Percentiles rank a stretch among this genome's conserved stretches.
phyloP scores from a whole-genome alignment of 2,329 filamentous ascomycete genomes.

The Metarhizium album region DNA sequence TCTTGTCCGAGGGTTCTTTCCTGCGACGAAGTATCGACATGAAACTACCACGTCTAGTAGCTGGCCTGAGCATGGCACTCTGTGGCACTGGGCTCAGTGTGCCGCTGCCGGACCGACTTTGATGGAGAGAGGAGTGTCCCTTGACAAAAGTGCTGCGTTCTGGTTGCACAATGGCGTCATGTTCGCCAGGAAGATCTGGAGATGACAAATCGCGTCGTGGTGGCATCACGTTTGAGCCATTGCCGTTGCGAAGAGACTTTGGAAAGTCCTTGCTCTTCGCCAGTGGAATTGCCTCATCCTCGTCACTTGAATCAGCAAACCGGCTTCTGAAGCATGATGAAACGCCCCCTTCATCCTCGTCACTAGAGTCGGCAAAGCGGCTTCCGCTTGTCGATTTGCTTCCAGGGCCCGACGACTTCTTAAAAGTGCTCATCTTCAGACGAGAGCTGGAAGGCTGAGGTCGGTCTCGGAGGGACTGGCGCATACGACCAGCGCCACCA shows the following conservation, averaged over 20 bases:
- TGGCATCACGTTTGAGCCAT: constrained; percentile 3
- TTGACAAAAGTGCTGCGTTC: constrained; percentile 8
- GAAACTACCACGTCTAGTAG: constrained; percentile 36
- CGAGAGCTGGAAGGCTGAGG: constrained; percentile 25
- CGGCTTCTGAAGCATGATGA: constrained; percentile 39
- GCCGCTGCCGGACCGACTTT: constrained; percentile 32
- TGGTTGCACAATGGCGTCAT: constrained; percentile 30
- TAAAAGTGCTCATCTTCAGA: constrained; percentile 28
- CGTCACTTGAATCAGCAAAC: constrained; percentile 34
- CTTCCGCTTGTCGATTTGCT: constrained; percentile 31
- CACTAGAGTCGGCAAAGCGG: constrained; percentile 52
- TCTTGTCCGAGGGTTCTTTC: constrained; percentile 36
- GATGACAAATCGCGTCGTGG: constrained; percentile 25
- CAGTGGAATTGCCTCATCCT: constrained; percentile 8
- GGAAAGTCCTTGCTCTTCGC: constrained; percentile 23
- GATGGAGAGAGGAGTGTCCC: constrained; percentile 20
- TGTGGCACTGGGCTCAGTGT: constrained; percentile 17
- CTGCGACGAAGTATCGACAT: constrained; percentile 56
- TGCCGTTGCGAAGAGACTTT: constrained; percentile 19
- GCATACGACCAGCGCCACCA: constrained; percentile 26
- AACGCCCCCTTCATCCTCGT: constrained; percentile 35
- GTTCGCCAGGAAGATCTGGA: constrained; percentile 50
- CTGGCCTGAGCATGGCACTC: constrained; percentile 4
- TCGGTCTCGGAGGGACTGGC: constrained; percentile 32
- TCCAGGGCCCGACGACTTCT: constrained; percentile 27